A percentile compares a stretch with the other conserved stretches of the same genome.
Evolutionary conservation across 371 early-diverging fungal genomes (phyloP).

Genomic region (Mortierella sp.): DNA sequence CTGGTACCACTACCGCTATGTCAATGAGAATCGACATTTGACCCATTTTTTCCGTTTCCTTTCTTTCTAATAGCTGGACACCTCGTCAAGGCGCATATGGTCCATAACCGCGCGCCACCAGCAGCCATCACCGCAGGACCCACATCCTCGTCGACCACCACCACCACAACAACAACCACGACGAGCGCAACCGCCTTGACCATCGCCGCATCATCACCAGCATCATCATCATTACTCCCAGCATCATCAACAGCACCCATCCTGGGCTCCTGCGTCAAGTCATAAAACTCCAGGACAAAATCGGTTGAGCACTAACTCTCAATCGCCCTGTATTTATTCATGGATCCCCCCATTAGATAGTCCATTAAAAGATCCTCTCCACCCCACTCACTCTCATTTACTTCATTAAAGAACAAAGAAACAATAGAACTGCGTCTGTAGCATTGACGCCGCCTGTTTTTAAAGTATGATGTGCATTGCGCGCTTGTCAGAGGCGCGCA

Average conservation of each 20-base stretch:
- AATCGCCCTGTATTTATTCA: neutral
- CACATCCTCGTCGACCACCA: neutral
- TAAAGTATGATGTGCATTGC: neutral
- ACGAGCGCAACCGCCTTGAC: constrained; percentile 12
- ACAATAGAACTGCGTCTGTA: neutral
- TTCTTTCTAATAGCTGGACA: constrained; percentile 73
- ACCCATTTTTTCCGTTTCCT: neutral
- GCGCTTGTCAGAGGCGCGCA: neutral
- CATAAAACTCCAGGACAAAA: constrained; percentile 7
- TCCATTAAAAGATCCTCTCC: neutral
- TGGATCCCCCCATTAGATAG: neutral
- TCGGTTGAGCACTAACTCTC: neutral
- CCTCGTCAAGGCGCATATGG: constrained; percentile 88
- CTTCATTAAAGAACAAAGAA: neutral
- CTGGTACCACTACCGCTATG: neutral
- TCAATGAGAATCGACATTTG: neutral
- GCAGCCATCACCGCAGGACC: constrained; percentile 29
- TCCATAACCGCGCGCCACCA: constrained; percentile 77
- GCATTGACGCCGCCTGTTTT: no score
- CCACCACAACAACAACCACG: constrained; percentile 16
- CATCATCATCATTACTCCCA: constrained; percentile 23
- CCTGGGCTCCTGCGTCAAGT: constrained; percentile 45
- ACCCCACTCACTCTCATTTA: neutral
- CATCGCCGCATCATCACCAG: constrained; percentile 36
- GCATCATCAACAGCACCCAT: constrained; percentile 31